A percentile compares a stretch with the other conserved stretches of the same genome.
Conservation (phyloP, 768 basidiomycete genomes). For the Russula lepida region DNA sequence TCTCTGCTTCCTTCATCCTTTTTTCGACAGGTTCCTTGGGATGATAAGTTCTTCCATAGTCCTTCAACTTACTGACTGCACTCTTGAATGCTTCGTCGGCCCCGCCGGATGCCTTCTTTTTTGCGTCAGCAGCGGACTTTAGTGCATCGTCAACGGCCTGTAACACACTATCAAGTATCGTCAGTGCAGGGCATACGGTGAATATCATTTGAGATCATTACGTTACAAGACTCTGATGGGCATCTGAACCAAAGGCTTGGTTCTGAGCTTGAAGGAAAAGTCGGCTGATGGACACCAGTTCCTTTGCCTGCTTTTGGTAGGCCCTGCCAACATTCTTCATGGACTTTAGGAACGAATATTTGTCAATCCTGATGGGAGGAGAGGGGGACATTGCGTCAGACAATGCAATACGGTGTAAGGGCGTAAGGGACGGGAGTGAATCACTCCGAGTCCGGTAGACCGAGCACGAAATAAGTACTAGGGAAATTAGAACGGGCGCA, state of each 20-base stretch:
- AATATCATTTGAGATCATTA: neutral
- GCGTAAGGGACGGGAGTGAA: neutral
- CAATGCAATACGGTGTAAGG: neutral
- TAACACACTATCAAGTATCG: neutral
- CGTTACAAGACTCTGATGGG: neutral
- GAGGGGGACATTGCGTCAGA: neutral
- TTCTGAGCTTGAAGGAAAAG: neutral
- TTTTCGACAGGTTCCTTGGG: neutral
- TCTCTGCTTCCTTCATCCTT: neutral
- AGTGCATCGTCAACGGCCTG: neutral
- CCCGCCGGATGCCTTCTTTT: neutral
- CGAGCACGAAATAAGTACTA: neutral
- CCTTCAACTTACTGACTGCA: neutral
- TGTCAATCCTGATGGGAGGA: neutral
- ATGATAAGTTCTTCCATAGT: neutral
- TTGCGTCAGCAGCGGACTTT: neutral
- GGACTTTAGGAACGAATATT: constrained; percentile 3
- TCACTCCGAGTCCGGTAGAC: neutral
- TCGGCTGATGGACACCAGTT: constrained; percentile 6
- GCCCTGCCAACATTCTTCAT: constrained; percentile 7
- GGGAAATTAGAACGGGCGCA: neutral
- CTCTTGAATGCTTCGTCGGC: neutral
- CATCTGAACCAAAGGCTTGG: neutral
- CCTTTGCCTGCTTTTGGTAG: constrained; percentile 2
- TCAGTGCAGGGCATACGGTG: neutral